A percentile compares a stretch with the other conserved stretches of the same genome.
Evolutionary conservation across 2,329 filamentous ascomycete genomes (phyloP).

Genomic region (Teratosphaeria epicoccoides): DNA sequence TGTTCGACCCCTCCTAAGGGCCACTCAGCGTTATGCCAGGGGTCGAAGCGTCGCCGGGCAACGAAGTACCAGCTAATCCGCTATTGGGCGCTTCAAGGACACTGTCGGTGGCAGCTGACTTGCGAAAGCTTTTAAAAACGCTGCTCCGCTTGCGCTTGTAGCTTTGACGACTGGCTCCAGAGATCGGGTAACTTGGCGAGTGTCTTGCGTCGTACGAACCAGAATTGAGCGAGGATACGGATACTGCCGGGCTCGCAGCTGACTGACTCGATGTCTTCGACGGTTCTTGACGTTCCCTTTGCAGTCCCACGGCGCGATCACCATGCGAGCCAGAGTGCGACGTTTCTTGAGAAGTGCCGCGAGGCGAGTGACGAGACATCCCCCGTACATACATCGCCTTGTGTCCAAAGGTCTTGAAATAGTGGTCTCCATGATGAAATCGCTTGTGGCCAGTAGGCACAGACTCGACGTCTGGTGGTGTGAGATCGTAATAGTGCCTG

Average conservation of each 20-base stretch:
- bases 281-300: not conserved
- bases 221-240: not conserved
- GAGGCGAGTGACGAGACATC: constrained; percentile 1
- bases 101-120: constrained; percentile 1
- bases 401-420: constrained; percentile 14
- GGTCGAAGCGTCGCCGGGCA: not conserved
- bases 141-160: constrained; percentile 8
- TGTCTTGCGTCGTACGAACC: not conserved
- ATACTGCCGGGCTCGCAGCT: not conserved
- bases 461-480: constrained; percentile 14
- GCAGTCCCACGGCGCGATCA: not conserved
- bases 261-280: not conserved
- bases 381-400: constrained; percentile 12
- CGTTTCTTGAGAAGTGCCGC: not conserved
- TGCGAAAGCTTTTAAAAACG: constrained; percentile 5
- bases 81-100: not conserved
- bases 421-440: constrained; percentile 13
- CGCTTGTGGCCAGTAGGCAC: not conserved
- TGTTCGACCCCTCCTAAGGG: constrained; percentile 1
- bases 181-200: not conserved
- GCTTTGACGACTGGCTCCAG: not conserved
- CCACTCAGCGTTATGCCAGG: constrained; percentile 1
- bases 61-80: not conserved
- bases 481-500: constrained; percentile 14
- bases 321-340: not conserved